Base-by-base conservation (phyloP, 805 yeast species). In the Wickerhamomyces rabaulensis region DNA sequence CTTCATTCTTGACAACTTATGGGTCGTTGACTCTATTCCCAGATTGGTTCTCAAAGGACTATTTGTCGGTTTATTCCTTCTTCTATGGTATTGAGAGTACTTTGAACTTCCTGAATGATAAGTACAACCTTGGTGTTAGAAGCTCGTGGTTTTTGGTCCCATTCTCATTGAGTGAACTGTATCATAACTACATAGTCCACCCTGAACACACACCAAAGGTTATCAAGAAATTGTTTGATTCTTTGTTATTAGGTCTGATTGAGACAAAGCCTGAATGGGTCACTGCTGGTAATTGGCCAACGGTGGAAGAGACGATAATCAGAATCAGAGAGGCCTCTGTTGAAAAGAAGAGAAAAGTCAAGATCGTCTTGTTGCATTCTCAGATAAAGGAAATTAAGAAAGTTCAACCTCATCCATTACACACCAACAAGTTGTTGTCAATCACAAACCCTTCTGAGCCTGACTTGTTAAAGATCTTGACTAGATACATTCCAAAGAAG, bases 101-200 rank as follows among this genome's bases (percentile, higher is more conserved):
- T 2, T 15, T 49, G 6, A 42, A 40, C 8, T 47, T 41, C 27
- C 9, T 46, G 13, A 19, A 43, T 8, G 16, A 36, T 19, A 23
- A 16, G 2, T 29, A 29, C 2, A 45, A 42, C 0, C 6, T 26
- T 17, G 20, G 41, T 9, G n/a, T 43, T 17, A 10, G 31, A 2
- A 41, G 44, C 2, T 47, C 51, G 12, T 53, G 56, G 58, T 41
- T 49, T 6, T 41, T 56, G 9, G 12, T 47, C 10, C 59, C 62
- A 9, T 6, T 57, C 0, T 49, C 52, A 3, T 37, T 48, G 6
- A 44, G 52, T 41, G 56, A 56, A 42, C 26, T 56, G 1, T 46
- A 51, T 16, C 50, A 49, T n/a, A 19, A 46, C 42, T 25, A 49
- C 42, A 7, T 45, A 17, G 9, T 42, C 5, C 45, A 49, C 22